A percentile compares a stretch with the other conserved stretches of the same genome.
phyloP scores from a whole-genome alignment of 2,329 filamentous ascomycete species.

The Chrysoporthe cubensis region DNA sequence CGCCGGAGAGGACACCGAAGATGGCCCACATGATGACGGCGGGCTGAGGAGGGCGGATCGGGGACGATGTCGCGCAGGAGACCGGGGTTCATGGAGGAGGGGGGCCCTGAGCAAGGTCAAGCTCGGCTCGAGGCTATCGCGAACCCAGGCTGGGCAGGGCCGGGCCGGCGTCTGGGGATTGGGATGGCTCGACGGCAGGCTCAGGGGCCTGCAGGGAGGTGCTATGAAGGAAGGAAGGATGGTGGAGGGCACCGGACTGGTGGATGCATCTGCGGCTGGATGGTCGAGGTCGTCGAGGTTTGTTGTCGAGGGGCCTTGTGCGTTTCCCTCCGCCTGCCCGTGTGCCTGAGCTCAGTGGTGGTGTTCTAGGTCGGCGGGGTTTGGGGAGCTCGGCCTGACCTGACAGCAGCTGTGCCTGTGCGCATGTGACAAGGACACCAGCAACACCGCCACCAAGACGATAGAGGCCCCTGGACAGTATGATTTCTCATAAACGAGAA shows the following conservation, averaged over 20 bases:
- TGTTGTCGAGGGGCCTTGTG: background rate
- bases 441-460: background rate
- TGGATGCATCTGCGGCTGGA: conserved; percentile 25
- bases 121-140: conserved; percentile 12
- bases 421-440: conserved; percentile 12
- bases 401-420: background rate
- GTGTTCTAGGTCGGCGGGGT: conserved; percentile 12
- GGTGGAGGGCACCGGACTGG: conserved; percentile 15
- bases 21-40: conserved; percentile 73
- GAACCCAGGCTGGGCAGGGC: conserved; percentile 10
- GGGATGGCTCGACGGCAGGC: background rate
- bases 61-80: conserved; percentile 5
- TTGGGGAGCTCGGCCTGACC: conserved; percentile 4
- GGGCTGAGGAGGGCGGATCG: conserved; percentile 27
- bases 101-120: conserved; percentile 1
- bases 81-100: background rate
- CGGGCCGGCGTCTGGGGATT: background rate
- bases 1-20: conserved; percentile 77
- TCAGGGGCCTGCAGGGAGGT: background rate
- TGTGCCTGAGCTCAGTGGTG: conserved; percentile 1
- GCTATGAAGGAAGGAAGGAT: background rate
- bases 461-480: background rate
- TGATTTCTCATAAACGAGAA: background rate
- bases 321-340: background rate
- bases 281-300: background rate